Percentiles rank a stretch among this genome's conserved stretches.
phyloP scores from a whole-genome alignment of 495 filamentous ascomycete genomes.

The Pseudoneurospora amorphoporcata region DNA sequence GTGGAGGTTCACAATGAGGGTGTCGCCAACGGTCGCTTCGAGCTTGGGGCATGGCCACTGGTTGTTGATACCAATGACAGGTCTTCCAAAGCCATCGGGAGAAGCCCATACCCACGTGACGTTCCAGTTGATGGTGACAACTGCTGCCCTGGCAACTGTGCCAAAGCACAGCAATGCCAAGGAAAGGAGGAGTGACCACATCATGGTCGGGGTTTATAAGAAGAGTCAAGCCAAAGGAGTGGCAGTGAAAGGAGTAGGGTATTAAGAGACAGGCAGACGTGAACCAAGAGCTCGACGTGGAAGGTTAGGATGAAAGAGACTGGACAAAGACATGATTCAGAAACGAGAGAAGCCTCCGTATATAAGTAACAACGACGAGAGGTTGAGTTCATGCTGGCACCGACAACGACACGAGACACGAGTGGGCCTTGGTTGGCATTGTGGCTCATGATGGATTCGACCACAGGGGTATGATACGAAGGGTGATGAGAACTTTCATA shows the following conservation, averaged over 20 bases:
- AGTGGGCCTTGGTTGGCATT: neutral
- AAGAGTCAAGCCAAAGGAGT: neutral
- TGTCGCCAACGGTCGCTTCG: conserved; percentile 61
- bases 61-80: conserved; percentile 70
- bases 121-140: conserved; percentile 45
- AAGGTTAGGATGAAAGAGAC: neutral
- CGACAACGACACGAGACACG: neutral
- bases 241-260: neutral
- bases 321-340: neutral
- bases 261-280: neutral
- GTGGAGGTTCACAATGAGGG: conserved; percentile 54
- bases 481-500: neutral
- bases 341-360: neutral
- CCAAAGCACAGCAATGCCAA: conserved; percentile 14
- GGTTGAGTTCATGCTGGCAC: neutral
- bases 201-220: conserved; percentile 5
- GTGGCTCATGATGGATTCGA: neutral
- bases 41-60: conserved; percentile 63
- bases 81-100: conserved; percentile 57
- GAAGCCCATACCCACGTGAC: conserved; percentile 60
- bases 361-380: neutral
- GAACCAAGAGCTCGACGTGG: neutral
- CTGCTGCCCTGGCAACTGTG: conserved; percentile 16
- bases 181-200: conserved; percentile 6
- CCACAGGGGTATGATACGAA: conserved; percentile 1